Evolutionary conservation across 331 rosid genomes (phyloP).

Genomic region (Spiraea crenata): DNA sequence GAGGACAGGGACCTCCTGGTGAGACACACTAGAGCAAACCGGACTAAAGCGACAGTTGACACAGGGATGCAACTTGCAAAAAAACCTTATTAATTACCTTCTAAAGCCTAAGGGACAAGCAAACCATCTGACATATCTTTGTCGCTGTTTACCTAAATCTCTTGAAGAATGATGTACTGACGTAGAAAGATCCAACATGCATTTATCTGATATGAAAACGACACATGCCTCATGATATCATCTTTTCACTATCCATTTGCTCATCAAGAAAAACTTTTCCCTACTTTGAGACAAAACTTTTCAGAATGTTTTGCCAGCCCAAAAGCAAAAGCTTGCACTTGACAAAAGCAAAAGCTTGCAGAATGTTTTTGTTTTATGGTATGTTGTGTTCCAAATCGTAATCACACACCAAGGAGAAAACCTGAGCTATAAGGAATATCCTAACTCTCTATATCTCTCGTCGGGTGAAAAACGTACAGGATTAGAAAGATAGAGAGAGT

Average conservation of each 20-base stretch:
- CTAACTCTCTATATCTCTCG: too few relatives aligned
- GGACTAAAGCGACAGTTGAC: too few relatives aligned
- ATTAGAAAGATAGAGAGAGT: too few relatives aligned
- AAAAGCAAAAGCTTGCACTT: neutral
- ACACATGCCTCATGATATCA: neutral
- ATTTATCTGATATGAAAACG: conserved; percentile 4
- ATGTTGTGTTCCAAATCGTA: neutral
- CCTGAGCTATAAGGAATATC: too few relatives aligned
- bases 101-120: neutral
- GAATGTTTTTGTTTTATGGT: neutral
- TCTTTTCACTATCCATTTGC: too few relatives aligned
- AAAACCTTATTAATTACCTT: too few relatives aligned
- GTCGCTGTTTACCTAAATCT: conserved; percentile 13
- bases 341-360: neutral
- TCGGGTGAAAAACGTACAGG: too few relatives aligned
- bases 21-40: too few relatives aligned
- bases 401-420: neutral
- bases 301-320: neutral
- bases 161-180: neutral
- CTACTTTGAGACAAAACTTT: neutral
- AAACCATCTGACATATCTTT: neutral
- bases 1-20: too few relatives aligned
- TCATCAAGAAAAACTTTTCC: too few relatives aligned
- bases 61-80: too few relatives aligned
- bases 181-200: neutral